A percentile compares a stretch with the other conserved stretches of the same genome.
Evolutionary conservation across 768 basidiomycete species (phyloP).

Genomic region (Leccinum arenicola): DNA sequence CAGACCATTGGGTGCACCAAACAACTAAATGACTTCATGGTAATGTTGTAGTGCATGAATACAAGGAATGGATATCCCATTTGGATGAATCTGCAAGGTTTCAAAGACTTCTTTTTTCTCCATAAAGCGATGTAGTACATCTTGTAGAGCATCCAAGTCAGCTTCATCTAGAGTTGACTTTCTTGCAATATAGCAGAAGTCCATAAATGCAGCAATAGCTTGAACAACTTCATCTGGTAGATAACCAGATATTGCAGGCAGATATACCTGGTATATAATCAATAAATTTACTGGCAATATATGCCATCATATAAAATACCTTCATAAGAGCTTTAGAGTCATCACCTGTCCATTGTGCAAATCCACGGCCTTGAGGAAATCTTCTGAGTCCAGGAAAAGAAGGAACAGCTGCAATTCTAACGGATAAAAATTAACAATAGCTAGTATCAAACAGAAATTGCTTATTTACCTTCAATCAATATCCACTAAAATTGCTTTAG

Average conservation of each 20-base stretch:
- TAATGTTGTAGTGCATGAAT: not conserved
- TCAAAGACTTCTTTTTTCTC: not conserved
- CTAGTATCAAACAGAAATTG: not conserved
- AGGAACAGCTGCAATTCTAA: not conserved
- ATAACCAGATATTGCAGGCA: not conserved
- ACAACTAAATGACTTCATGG: not conserved
- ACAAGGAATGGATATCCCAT: not conserved
- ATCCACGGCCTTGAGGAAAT: not conserved
- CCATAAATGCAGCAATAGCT: not conserved
- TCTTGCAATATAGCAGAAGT: not conserved
- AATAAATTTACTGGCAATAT: not conserved
- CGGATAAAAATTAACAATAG: too few relatives aligned
- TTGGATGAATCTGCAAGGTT: not conserved
- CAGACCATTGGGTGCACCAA: not conserved
- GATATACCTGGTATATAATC: not conserved
- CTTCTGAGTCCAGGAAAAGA: not conserved
- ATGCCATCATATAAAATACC: not conserved
- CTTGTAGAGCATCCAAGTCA: not conserved
- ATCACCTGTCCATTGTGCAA: conserved; percentile 2
- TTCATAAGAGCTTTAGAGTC: conserved; percentile 3
- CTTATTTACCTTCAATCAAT: not conserved
- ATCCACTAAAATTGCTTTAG: not conserved
- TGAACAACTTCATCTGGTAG: not conserved
- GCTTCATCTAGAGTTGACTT: not conserved
- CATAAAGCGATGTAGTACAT: not conserved